These are phyloP conservation scores for Cicer judaicum DNA, from an alignment of 306 rosid genomes.

Conservation along the genomic window DNA sequence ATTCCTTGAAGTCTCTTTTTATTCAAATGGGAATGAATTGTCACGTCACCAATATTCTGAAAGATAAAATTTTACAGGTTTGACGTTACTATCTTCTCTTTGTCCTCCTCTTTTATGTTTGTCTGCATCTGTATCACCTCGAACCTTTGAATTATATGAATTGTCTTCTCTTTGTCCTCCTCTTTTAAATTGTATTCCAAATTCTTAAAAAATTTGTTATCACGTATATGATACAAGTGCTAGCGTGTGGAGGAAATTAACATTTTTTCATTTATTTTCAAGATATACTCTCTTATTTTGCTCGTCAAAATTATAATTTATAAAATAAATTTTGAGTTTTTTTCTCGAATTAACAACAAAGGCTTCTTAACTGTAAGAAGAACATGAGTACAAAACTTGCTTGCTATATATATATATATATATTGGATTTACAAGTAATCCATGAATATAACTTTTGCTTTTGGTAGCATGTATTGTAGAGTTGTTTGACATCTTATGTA, in stretches of 20 bases:
- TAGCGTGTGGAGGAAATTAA: background rate
- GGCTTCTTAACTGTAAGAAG: no score
- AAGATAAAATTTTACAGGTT: background rate
- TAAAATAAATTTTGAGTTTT: no score
- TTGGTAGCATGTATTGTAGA: no score
- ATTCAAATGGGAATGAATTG: constrained; percentile 22
- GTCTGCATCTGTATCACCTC: background rate
- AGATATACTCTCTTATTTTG: background rate
- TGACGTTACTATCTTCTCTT: background rate
- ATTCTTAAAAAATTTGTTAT: no score
- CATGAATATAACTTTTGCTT: background rate
- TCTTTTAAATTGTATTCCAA: background rate
- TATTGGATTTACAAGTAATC: no score
- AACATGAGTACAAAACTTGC: no score
- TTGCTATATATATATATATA: no score
- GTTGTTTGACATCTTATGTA: background rate
- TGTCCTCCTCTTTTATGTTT: background rate
- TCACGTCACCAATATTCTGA: background rate
- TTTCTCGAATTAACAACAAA: no score
- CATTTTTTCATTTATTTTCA: background rate
- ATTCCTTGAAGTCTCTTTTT: background rate
- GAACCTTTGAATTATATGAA: background rate
- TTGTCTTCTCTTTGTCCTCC: background rate
- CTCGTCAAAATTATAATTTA: no score
- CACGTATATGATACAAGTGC: background rate